Percentiles rank a stretch among this genome's conserved stretches.
These are phyloP conservation scores for Beta vulgaris DNA, from an alignment of 148 eudicot species.

Conservation along the genomic window DNA sequence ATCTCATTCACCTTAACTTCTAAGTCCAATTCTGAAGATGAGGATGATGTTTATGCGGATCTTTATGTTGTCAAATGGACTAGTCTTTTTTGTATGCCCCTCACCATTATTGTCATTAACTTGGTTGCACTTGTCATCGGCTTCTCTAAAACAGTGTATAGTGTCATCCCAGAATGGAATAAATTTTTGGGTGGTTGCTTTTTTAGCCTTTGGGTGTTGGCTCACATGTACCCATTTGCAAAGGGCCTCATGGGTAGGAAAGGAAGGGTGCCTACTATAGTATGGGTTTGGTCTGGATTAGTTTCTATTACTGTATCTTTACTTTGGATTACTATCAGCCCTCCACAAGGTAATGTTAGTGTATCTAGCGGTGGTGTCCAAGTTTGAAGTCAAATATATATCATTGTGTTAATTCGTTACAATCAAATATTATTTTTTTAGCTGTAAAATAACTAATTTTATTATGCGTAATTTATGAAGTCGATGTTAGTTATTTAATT, in stretches of 20 bases:
- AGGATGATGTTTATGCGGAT: constrained; percentile 25
- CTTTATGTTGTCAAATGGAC: constrained; percentile 31
- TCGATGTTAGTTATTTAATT: too few species aligned
- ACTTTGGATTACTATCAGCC: constrained; percentile 21
- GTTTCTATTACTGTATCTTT: constrained; percentile 31
- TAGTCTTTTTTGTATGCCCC: constrained; percentile 16
- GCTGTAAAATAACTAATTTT: too few species aligned
- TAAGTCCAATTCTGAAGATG: constrained; percentile 17
- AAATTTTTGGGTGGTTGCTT: constrained; percentile 27
- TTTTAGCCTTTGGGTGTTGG: constrained; percentile 31
- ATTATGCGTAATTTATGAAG: too few species aligned
- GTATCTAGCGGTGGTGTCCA: constrained; percentile 21
- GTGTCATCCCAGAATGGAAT: constrained; percentile 23
- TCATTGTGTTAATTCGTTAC: too few species aligned
- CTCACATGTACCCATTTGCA: constrained; percentile 25
- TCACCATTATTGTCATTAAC: constrained; percentile 21
- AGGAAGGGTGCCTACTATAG: constrained; percentile 22
- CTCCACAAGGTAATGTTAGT: constrained; percentile 24
- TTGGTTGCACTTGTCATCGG: constrained; percentile 16
- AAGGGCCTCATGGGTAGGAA: constrained; percentile 28
- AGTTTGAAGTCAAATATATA: constrained; percentile 19
- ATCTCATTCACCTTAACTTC: constrained; percentile 29
- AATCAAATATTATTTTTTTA: too few species aligned
- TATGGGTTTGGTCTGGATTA: constrained; percentile 28
- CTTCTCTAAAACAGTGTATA: constrained; percentile 11